A percentile compares a stretch with the other conserved stretches of the same genome.
These are phyloP conservation scores for Yamadazyma spencermartinsiae DNA, from an alignment of 1,139 yeast genomes.

Conservation along the genomic window DNA sequence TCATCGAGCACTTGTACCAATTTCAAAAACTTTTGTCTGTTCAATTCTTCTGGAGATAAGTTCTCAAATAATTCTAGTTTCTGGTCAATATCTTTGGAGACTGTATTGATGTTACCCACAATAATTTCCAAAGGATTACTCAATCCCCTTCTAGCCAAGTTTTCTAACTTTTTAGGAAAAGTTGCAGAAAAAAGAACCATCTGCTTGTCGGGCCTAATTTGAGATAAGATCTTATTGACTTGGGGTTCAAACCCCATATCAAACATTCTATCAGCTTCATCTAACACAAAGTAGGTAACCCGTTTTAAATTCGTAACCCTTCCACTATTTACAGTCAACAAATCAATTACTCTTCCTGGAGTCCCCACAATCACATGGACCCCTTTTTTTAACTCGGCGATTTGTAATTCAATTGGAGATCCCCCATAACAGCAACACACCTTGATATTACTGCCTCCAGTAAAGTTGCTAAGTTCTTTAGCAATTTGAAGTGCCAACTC, in stretches of 20 bases:
- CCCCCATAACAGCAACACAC: constrained; percentile 96
- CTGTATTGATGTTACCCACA: constrained; percentile 82
- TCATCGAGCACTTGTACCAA: constrained; percentile 56
- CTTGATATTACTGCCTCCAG: constrained; percentile 37
- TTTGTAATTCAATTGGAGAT: constrained; percentile 77
- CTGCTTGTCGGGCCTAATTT: constrained; percentile 84
- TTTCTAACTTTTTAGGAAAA: constrained; percentile 79
- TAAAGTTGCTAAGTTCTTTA: constrained; percentile 64
- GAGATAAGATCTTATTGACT: constrained; percentile 74
- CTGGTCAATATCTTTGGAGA: constrained; percentile 80
- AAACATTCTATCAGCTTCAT: constrained; percentile 96
- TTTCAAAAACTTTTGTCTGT: constrained; percentile 48
- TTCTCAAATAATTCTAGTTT: constrained; percentile 57
- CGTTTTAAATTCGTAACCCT: constrained; percentile 67
- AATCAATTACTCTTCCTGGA: constrained; percentile 92
- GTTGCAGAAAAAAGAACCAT: constrained; percentile 96
- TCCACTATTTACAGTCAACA: constrained; percentile 82
- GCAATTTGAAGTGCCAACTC: constrained; percentile 86
- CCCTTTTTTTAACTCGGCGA: constrained; percentile 76
- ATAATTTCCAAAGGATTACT: constrained; percentile 69
- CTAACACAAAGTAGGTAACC: constrained; percentile 81
- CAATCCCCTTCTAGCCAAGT: constrained; percentile 65
- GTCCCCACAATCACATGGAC: constrained; percentile 88
- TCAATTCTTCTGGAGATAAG: constrained; percentile 33
- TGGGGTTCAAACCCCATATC: constrained; percentile 99